These are phyloP conservation scores for Penicillium malachiteum DNA, from an alignment of 495 filamentous ascomycete species.

Conservation along the genomic window DNA sequence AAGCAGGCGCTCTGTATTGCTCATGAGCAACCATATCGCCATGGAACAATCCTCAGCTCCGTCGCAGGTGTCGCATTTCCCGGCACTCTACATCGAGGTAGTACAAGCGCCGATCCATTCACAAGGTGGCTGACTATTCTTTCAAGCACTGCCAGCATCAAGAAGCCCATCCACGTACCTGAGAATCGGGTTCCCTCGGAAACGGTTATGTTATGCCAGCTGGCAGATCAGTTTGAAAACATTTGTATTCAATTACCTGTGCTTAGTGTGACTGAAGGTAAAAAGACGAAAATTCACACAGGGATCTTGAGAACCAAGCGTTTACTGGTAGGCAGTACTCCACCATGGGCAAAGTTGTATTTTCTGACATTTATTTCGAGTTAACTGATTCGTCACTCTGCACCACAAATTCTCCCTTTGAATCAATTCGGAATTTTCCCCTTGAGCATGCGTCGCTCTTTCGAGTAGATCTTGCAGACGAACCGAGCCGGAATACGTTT, in stretches of 20 bases:
- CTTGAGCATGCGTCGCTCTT: not conserved
- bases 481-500: not conserved
- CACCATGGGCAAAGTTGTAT: not conserved
- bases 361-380: not conserved
- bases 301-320: not conserved
- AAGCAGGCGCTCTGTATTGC: constrained; percentile 42
- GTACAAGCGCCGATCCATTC: not conserved
- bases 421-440: not conserved
- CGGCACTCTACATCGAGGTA: not conserved
- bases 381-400: not conserved
- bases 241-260: constrained; percentile 17
- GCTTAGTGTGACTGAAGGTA: constrained; percentile 9
- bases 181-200: not conserved
- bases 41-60: constrained; percentile 25
- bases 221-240: constrained; percentile 19
- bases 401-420: not conserved
- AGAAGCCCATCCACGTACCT: not conserved
- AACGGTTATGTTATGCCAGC: constrained; percentile 12
- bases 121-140: not conserved
- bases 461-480: not conserved
- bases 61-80: constrained; percentile 31
- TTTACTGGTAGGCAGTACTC: not conserved
- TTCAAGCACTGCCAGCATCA: not conserved
- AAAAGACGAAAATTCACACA: not conserved
- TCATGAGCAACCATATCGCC: constrained; percentile 14